Percentiles rank a stretch among this genome's conserved stretches.
phyloP scores from a whole-genome alignment of 2,329 filamentous ascomycete genomes.

The Fusarium lateritium region DNA sequence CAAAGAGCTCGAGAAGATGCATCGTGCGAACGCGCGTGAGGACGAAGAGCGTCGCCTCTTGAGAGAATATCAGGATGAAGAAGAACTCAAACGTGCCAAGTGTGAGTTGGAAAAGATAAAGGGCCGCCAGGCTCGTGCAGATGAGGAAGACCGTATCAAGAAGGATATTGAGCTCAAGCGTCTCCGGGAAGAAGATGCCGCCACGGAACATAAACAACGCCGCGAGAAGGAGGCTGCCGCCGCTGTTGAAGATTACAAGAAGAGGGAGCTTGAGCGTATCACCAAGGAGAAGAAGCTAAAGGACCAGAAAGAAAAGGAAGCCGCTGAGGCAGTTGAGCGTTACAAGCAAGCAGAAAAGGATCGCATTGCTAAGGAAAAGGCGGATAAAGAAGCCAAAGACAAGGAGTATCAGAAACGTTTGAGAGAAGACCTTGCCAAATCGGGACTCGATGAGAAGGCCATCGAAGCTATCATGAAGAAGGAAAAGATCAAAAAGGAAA shows the following conservation, averaged over 20 bases:
- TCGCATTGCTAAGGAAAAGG: conserved; percentile 61
- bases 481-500: conserved; percentile 61
- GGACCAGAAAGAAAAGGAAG: conserved; percentile 65
- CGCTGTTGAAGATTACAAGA: conserved; percentile 67
- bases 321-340: conserved; percentile 64
- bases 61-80: conserved; percentile 58
- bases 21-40: conserved; percentile 49
- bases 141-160: conserved; percentile 66
- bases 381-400: conserved; percentile 60
- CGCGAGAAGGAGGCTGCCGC: conserved; percentile 64
- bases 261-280: conserved; percentile 60
- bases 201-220: conserved; percentile 51
- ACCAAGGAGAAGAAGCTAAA: conserved; percentile 64
- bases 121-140: conserved; percentile 61
- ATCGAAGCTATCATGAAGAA: conserved; percentile 73
- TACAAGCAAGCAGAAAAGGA: conserved; percentile 65
- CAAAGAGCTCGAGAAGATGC: conserved; percentile 44
- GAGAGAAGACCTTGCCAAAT: conserved; percentile 70
- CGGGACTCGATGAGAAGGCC: conserved; percentile 71
- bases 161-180: conserved; percentile 65
- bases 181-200: conserved; percentile 63
- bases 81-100: conserved; percentile 66
- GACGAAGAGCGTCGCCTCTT: conserved; percentile 55
- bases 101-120: conserved; percentile 64
- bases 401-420: conserved; percentile 68